Base-by-base conservation (phyloP, 352 stramenopile genomes). In the Globisporangium megalacanthum region DNA sequence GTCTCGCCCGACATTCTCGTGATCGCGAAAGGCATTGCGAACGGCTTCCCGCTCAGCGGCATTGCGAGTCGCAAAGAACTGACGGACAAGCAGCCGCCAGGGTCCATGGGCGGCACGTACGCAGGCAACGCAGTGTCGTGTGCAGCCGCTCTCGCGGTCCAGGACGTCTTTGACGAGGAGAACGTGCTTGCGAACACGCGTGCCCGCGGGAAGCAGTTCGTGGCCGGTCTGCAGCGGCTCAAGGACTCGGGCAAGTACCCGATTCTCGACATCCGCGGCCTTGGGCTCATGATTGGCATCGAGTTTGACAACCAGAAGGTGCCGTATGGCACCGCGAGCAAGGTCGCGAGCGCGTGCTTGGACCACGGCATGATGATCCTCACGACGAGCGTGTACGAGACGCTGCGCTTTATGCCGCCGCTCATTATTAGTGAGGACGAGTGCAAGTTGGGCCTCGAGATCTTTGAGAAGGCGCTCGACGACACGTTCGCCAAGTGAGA, bases 1-100 rank as follows among this genome's bases (percentile, higher is more conserved):
- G 75, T 98, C 33, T 83, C 89, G 36, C 95, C 96, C 0, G 96
- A 99, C 75, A 88, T 99, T 25, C 97, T 99, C 76, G 98, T 94
- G 58, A 92, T 94, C 36, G 96, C 96, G n/a, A 99, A 99, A 75
- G 95, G 95, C 4, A 81, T 99, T 20, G 96, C 95, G 17, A 94
- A 92, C 45, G 96, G 96, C 36, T 80, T 99, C 41, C 96, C 96
- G 3, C 98, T 99, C 64, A 95, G 96, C 55, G 96, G 93, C 65
- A 82, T 98, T 66, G 89, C 81, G 7, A 95, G 89, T 31, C 76
- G 88, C 36, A 86, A 85, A 58, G 86, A 97, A 49, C 68, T 98
- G 44, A 93, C 81, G 5, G 84, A 95, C 64, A 67, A 58, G 31
- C 87, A 89, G 67, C 71, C 86, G 51, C 77, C 88, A 31, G 94